Conservation (phyloP, 164 flowering plant genomes). For the Pachysandra terminalis region DNA sequence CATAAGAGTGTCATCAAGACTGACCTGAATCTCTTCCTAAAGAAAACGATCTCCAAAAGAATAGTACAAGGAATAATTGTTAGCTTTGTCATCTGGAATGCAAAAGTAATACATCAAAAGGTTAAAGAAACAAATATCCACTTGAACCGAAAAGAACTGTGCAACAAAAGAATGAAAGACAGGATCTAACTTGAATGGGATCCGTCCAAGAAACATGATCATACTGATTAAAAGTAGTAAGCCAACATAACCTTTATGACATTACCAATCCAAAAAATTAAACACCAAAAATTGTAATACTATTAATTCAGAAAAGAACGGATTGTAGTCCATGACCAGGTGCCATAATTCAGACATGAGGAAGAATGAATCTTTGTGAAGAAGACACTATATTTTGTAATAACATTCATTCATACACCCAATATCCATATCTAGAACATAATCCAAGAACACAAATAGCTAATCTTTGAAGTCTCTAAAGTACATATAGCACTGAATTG, state of each 20-base stretch:
- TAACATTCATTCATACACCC: background rate
- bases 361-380: background rate
- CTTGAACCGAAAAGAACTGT: background rate
- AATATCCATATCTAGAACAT: background rate
- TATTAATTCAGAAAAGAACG: background rate
- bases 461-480: background rate
- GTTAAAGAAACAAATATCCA: background rate
- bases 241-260: background rate
- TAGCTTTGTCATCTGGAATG: conserved; percentile 85
- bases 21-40: conserved; percentile 82
- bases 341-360: background rate
- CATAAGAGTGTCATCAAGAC: conserved; percentile 9
- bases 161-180: background rate
- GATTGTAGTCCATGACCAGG: background rate
- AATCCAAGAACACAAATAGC: background rate
- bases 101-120: conserved; percentile 4
- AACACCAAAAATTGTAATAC: background rate
- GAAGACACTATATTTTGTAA: background rate
- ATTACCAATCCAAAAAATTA: background rate
- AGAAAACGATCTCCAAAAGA: conserved; percentile 88
- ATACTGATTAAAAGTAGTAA: background rate
- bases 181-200: too few species aligned
- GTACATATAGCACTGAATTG: too few species aligned
- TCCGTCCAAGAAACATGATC: background rate
- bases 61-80: conserved; percentile 96